A percentile compares a stretch with the other conserved stretches of the same genome.
Evolutionary conservation across 257 asterid genomes (phyloP).

Genomic region (Osmanthus fragrans): DNA sequence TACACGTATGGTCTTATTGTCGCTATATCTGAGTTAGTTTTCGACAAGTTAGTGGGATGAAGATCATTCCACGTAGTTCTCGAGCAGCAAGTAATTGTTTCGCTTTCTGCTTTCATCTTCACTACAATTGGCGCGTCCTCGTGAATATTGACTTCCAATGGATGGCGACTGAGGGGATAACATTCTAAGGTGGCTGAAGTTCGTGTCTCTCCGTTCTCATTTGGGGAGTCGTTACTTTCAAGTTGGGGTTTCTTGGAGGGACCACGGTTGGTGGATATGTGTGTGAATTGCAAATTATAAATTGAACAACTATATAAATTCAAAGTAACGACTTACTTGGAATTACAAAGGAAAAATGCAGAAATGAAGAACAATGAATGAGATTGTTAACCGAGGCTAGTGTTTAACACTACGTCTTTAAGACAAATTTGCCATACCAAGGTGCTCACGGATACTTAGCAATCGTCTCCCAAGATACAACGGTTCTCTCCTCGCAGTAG

Average conservation of each 20-base stretch:
- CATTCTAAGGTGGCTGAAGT: constrained; percentile 62
- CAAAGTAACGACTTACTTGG: too few relatives aligned
- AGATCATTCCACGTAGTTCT: constrained; percentile 79
- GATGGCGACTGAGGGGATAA: constrained; percentile 61
- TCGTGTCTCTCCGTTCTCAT: constrained; percentile 56
- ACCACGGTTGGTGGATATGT: too few relatives aligned
- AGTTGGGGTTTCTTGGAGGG: constrained; percentile 76
- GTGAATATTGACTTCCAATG: constrained; percentile 51
- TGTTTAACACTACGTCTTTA: too few relatives aligned
- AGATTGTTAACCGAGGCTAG: too few relatives aligned
- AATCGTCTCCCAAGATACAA: too few relatives aligned
- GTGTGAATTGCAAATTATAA: too few relatives aligned
- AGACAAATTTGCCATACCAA: too few relatives aligned
- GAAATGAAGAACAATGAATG: too few relatives aligned
- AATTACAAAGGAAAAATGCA: too few relatives aligned
- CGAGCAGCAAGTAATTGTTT: constrained; percentile 91
- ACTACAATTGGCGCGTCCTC: constrained; percentile 57
- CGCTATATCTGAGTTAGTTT: constrained; percentile 76
- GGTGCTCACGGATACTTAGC: too few relatives aligned
- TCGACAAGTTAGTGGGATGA: constrained; percentile 58
- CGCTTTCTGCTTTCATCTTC: constrained; percentile 63
- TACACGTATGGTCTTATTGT: constrained; percentile 48
- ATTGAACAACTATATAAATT: too few relatives aligned
- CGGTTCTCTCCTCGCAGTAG: too few relatives aligned
- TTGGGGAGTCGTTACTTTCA: constrained; percentile 72